phyloP scores from a whole-genome alignment of 331 rosid species.

The Acacia concinna region DNA sequence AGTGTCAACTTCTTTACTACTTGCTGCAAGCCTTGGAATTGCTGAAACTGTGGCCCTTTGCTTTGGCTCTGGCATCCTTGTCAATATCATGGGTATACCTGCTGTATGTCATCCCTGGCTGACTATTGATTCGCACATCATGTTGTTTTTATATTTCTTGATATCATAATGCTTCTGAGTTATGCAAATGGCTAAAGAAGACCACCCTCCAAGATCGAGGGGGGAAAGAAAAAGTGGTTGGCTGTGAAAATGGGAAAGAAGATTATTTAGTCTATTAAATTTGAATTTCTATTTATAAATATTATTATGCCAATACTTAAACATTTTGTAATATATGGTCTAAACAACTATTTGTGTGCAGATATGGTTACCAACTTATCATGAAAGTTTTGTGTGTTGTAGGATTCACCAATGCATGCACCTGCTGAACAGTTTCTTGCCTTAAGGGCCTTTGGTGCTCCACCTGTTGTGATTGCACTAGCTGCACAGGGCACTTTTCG shows the following conservation, averaged over 20 bases:
- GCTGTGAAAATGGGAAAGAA: not conserved
- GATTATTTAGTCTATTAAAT: conserved; percentile 3
- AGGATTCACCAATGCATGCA: conserved; percentile 87
- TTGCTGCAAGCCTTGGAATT: conserved; percentile 83
- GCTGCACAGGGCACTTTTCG: conserved; percentile 98
- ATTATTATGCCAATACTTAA: not conserved
- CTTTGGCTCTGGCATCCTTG: conserved; percentile 70
- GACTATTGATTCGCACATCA: conserved; percentile 20
- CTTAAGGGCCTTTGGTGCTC: conserved; percentile 90
- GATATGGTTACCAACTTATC: not conserved
- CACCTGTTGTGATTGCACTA: conserved; percentile 80
- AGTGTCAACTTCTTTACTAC: conserved; percentile 74
- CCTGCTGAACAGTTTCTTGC: conserved; percentile 89
- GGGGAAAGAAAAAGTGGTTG: not conserved
- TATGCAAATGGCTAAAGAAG: not conserved
- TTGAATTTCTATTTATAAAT: not conserved
- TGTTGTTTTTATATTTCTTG: conserved; percentile 9
- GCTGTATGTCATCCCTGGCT: conserved; percentile 75
- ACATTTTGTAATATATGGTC: not conserved
- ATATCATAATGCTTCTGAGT: conserved; percentile 15
- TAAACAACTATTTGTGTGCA: conserved; percentile 4
- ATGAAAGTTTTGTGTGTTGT: conserved; percentile 23
- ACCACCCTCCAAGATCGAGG: not conserved
- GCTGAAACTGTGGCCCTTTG: conserved; percentile 78
- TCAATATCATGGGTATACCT: conserved; percentile 89